These are phyloP conservation scores for Emericellopsis atlantica DNA, from an alignment of 2,329 filamentous ascomycete genomes.

Conservation along the genomic window DNA sequence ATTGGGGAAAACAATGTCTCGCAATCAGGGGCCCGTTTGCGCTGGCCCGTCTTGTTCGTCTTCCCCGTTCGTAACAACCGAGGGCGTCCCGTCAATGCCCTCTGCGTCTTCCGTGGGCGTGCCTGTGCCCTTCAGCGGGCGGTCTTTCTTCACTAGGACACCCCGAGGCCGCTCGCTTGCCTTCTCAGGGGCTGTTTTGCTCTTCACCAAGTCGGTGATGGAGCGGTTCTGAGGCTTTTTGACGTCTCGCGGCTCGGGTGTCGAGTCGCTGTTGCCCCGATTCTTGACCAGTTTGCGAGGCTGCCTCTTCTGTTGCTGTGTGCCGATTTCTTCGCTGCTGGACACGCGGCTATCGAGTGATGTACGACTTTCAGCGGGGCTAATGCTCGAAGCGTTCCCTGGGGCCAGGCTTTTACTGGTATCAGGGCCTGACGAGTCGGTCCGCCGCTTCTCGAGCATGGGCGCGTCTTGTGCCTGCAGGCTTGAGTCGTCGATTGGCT, in stretches of 20 bases:
- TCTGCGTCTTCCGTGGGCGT: constrained; percentile 9
- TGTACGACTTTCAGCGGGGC: constrained; percentile 11
- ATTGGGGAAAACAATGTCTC: neutral
- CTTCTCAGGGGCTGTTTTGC: constrained; percentile 1
- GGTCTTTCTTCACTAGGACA: constrained; percentile 24
- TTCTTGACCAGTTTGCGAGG: constrained; percentile 28
- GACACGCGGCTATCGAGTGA: constrained; percentile 20
- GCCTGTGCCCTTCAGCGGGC: constrained; percentile 14
- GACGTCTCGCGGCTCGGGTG: constrained; percentile 1
- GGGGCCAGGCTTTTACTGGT: neutral
- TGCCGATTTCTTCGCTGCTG: constrained; percentile 12
- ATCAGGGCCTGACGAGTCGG: neutral
- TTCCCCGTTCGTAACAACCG: neutral
- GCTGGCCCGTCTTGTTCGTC: no score
- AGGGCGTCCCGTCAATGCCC: constrained; percentile 11
- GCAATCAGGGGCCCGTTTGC: no score
- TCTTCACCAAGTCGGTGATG: neutral
- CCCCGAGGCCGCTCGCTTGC: constrained; percentile 12
- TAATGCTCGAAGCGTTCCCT: constrained; percentile 2
- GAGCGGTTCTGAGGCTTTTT: neutral
- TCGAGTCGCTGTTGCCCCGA: constrained; percentile 21
- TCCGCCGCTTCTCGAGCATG: constrained; percentile 7
- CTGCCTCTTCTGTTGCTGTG: constrained; percentile 17
- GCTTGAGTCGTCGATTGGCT: constrained; percentile 9
- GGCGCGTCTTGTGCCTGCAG: constrained; percentile 12